A percentile compares a stretch with the other conserved stretches of the same genome.
phyloP scores from a whole-genome alignment of 306 rosid species.

The Inga laurina region DNA sequence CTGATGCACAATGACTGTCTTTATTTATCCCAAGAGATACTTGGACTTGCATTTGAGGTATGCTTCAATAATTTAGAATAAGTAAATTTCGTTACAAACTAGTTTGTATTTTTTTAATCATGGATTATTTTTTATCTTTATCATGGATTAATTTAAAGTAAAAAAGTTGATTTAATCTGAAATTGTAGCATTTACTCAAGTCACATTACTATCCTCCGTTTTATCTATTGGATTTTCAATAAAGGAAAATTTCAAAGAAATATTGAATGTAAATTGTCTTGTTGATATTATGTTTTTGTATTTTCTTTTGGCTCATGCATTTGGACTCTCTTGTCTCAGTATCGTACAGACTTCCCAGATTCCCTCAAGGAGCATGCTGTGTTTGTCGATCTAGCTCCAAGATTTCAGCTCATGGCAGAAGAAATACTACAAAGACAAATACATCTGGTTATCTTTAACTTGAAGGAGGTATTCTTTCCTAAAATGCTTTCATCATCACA shows the following conservation, averaged over 20 bases:
- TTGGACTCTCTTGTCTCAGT: slow-evolving; percentile 53
- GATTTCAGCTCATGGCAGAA: slow-evolving; percentile 84
- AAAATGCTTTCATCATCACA: slow-evolving; percentile 28
- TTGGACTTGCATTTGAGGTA: slow-evolving; percentile 96
- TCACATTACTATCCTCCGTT: not conserved
- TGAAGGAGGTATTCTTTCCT: slow-evolving; percentile 71
- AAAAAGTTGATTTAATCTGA: not conserved
- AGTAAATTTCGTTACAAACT: slow-evolving; percentile 15
- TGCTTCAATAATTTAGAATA: slow-evolving; percentile 8
- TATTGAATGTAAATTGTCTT: slow-evolving; percentile 14
- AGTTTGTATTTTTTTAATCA: not conserved
- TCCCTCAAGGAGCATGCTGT: slow-evolving; percentile 85
- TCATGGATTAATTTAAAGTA: slow-evolving; percentile 19
- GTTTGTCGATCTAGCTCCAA: slow-evolving; percentile 92
- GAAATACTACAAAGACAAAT: slow-evolving; percentile 84
- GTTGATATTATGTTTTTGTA: not conserved
- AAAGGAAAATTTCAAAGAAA: slow-evolving; percentile 22
- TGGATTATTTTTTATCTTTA: not conserved
- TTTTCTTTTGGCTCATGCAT: slow-evolving; percentile 34
- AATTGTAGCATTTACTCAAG: slow-evolving; percentile 18
- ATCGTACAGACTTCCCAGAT: slow-evolving; percentile 79
- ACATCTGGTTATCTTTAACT: slow-evolving; percentile 70
- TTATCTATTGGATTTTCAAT: slow-evolving; percentile 4
- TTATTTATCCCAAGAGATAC: slow-evolving; percentile 84
- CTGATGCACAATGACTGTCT: slow-evolving; percentile 96